phyloP scores from a whole-genome alignment of 257 asterid genomes.

The Lycium barbarum region DNA sequence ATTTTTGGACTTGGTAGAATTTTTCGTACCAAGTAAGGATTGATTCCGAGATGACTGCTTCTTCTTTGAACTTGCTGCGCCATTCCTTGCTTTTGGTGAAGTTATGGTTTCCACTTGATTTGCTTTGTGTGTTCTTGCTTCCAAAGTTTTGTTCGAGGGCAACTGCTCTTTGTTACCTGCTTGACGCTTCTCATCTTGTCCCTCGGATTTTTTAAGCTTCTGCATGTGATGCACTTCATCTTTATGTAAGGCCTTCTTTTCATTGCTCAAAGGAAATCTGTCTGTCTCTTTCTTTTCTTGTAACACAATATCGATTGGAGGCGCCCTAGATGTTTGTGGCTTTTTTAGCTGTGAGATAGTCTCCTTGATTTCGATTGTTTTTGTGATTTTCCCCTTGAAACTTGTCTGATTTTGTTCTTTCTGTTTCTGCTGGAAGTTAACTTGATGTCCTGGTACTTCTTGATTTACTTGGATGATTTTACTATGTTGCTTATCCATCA shows the following conservation, averaged over 20 bases:
- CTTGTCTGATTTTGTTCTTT: slow-evolving; percentile 41
- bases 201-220: slow-evolving; percentile 41
- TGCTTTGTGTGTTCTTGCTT: slow-evolving; percentile 45
- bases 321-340: slow-evolving; percentile 27
- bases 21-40: slow-evolving; percentile 42
- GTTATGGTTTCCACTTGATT: slow-evolving; percentile 44
- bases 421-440: slow-evolving; percentile 37
- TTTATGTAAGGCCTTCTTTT: slow-evolving; percentile 40
- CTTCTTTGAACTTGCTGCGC: slow-evolving; percentile 42
- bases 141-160: slow-evolving; percentile 49
- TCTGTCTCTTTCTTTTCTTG: slow-evolving; percentile 43
- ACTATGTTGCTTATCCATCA: slow-evolving; percentile 42
- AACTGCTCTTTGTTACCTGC: slow-evolving; percentile 50
- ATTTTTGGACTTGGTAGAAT: slow-evolving; percentile 38
- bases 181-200: slow-evolving; percentile 41
- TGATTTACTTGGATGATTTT: slow-evolving; percentile 38
- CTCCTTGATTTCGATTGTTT: slow-evolving; percentile 33
- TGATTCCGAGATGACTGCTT: slow-evolving; percentile 46
- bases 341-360: slow-evolving; percentile 41
- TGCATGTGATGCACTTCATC: slow-evolving; percentile 39
- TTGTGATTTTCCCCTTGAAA: slow-evolving; percentile 39
- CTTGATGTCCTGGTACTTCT: slow-evolving; percentile 38
- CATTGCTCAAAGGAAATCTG: slow-evolving; percentile 42
- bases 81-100: slow-evolving; percentile 49
- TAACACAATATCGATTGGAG: slow-evolving; percentile 31